Percentiles rank a stretch among this genome's conserved stretches.
These are phyloP conservation scores for Bruguiera hainesii DNA, from an alignment of 441 rosid species.

Conservation along the genomic window DNA sequence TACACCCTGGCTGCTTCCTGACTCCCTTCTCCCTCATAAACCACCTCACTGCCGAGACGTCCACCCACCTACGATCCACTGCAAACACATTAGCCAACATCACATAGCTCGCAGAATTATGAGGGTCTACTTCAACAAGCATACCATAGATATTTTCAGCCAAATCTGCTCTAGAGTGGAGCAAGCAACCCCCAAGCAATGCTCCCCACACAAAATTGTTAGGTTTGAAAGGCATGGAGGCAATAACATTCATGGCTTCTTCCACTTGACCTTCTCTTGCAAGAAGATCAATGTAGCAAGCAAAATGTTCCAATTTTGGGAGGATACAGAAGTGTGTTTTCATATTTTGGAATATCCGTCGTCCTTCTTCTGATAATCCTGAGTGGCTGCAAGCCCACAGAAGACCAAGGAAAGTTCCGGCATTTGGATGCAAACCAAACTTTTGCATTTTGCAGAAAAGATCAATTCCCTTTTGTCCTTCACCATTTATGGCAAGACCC, in stretches of 20 bases:
- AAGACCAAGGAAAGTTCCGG: slow-evolving; percentile 41
- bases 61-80: slow-evolving; percentile 27
- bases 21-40: slow-evolving; percentile 35
- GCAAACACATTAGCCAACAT: slow-evolving; percentile 32
- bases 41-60: slow-evolving; percentile 23
- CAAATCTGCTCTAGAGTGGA: slow-evolving; percentile 31
- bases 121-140: slow-evolving; percentile 32
- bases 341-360: slow-evolving; percentile 33
- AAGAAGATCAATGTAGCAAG: slow-evolving; percentile 46
- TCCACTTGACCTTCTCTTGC: slow-evolving; percentile 40
- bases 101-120: slow-evolving; percentile 34
- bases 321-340: slow-evolving; percentile 14
- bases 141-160: slow-evolving; percentile 27
- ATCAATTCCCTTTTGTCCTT: slow-evolving; percentile 32
- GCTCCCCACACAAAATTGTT: slow-evolving; percentile 48
- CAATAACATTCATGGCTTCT: slow-evolving; percentile 37
- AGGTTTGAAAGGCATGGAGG: slow-evolving; percentile 40
- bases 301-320: slow-evolving; percentile 41
- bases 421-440: slow-evolving; percentile 27
- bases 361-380: slow-evolving; percentile 32
- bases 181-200: slow-evolving; percentile 43
- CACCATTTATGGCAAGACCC: slow-evolving; percentile 44
- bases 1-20: slow-evolving; percentile 37
- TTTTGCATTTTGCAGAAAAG: slow-evolving; percentile 34
- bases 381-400: slow-evolving; percentile 46